phyloP scores from a whole-genome alignment of 768 basidiomycete genomes.

The Mycena polygramma region DNA sequence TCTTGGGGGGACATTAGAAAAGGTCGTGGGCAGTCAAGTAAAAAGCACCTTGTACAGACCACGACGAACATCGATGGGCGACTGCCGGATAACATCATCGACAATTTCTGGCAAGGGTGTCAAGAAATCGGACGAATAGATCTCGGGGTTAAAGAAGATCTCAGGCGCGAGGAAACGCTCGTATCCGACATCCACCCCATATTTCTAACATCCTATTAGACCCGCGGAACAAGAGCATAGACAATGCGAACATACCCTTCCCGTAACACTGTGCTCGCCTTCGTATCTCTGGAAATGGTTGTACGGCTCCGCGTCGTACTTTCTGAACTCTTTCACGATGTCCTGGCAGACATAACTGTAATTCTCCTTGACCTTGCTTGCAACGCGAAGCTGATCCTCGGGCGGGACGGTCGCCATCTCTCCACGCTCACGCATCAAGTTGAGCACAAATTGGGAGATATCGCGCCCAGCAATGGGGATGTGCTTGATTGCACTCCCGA shows the following conservation, averaged over 20 bases:
- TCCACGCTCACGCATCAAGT: conserved; percentile 94
- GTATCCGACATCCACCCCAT: conserved; percentile 94
- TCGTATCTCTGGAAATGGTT: conserved; percentile 96
- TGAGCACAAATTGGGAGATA: conserved; percentile 96
- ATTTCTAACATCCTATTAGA: conserved; percentile 72
- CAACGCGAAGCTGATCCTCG: conserved; percentile 93
- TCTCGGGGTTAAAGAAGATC: conserved; percentile 99
- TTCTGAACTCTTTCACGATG: conserved; percentile 98
- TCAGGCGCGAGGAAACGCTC: conserved; percentile 99
- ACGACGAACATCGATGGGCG: conserved; percentile 96
- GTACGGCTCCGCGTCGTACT: conserved; percentile 96
- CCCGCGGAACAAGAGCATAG: neutral
- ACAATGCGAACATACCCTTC: conserved; percentile 69
- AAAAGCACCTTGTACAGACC: conserved; percentile 89
- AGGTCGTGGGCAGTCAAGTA: neutral
- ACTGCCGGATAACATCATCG: conserved; percentile 94
- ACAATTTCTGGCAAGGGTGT: conserved; percentile 97
- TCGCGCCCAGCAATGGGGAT: conserved; percentile 99
- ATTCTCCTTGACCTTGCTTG: conserved; percentile 96
- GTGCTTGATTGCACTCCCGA: conserved; percentile 98
- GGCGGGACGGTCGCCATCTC: conserved; percentile 93
- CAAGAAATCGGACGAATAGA: conserved; percentile 96
- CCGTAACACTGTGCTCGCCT: conserved; percentile 93
- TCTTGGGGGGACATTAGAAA: conserved; percentile 59
- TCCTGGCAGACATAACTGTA: conserved; percentile 99